A percentile compares a stretch with the other conserved stretches of the same genome.
These are phyloP conservation scores for Populus hybrid DNA, from an alignment of 441 rosid species.

Conservation along the genomic window DNA sequence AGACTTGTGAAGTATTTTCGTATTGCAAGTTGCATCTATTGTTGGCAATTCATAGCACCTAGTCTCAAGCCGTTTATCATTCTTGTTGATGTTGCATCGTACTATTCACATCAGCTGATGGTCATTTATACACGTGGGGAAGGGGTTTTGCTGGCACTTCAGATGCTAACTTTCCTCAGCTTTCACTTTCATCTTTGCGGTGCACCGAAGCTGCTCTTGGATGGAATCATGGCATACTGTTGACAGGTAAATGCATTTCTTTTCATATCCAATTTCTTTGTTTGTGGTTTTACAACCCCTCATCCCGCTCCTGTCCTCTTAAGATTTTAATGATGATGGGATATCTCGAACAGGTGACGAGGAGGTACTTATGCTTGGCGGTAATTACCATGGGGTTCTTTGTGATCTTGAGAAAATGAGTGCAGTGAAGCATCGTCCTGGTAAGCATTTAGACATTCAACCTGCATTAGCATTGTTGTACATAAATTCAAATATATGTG, in stretches of 20 bases:
- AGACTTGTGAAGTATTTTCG: neutral
- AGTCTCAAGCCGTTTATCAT: neutral
- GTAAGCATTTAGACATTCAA: constrained; percentile 23
- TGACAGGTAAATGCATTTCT: constrained; percentile 45
- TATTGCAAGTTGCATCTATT: neutral
- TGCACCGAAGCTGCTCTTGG: constrained; percentile 53
- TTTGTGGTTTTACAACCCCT: neutral
- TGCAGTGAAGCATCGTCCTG: constrained; percentile 28
- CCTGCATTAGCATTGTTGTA: neutral
- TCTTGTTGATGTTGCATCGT: neutral
- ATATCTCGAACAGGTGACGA: constrained; percentile 47
- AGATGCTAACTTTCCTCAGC: constrained; percentile 45
- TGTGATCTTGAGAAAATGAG: constrained; percentile 41
- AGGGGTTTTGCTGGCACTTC: constrained; percentile 57
- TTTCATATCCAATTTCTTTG: neutral
- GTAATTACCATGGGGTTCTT: constrained; percentile 46
- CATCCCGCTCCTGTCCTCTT: neutral
- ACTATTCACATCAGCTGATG: constrained; percentile 40
- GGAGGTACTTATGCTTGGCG: constrained; percentile 63
- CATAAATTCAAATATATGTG: neutral
- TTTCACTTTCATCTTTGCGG: constrained; percentile 31
- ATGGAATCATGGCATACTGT: constrained; percentile 71
- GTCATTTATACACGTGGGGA: constrained; percentile 70
- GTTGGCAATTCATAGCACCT: neutral
- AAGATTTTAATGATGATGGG: neutral